These are phyloP conservation scores for Turritis glabra DNA, from an alignment of 345 rosid genomes.

Conservation along the genomic window DNA sequence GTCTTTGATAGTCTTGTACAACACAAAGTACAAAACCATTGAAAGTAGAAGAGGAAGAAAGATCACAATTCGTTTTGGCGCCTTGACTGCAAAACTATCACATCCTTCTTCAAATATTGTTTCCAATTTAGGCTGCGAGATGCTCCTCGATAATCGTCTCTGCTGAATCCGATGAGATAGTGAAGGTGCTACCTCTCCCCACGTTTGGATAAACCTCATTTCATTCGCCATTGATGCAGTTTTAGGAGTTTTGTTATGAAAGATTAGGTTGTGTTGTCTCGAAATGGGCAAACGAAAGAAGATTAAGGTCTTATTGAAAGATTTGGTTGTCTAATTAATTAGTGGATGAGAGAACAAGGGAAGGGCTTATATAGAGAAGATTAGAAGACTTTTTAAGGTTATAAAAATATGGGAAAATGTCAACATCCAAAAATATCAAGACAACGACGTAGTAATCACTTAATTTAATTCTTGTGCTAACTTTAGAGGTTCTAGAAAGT, in stretches of 20 bases:
- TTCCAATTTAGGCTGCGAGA: conserved; percentile 39
- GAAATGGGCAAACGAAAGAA: conserved; percentile 1
- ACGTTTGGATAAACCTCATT: conserved; percentile 39
- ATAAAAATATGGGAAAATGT: neutral
- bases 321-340: neutral
- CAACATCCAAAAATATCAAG: conserved; percentile 18
- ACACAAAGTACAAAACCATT: conserved; percentile 34
- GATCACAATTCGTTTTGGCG: conserved; percentile 37
- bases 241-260: neutral
- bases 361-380: conserved; percentile 14
- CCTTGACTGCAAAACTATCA: conserved; percentile 25
- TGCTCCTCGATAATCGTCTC: conserved; percentile 25
- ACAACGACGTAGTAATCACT: neutral
- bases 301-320: conserved; percentile 1
- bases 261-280: neutral
- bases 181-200: conserved; percentile 48
- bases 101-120: conserved; percentile 50
- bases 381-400: conserved; percentile 22
- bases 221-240: conserved; percentile 41
- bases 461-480: conserved; percentile 13
- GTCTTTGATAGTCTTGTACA: conserved; percentile 31
- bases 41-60: conserved; percentile 46
- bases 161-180: conserved; percentile 33
- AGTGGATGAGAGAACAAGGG: neutral
- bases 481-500: conserved; percentile 24